Evolutionary conservation across 352 stramenopile species (phyloP), one percentile per base, ranked within the genome.

Genomic region (Pythium periplocum): DNA sequence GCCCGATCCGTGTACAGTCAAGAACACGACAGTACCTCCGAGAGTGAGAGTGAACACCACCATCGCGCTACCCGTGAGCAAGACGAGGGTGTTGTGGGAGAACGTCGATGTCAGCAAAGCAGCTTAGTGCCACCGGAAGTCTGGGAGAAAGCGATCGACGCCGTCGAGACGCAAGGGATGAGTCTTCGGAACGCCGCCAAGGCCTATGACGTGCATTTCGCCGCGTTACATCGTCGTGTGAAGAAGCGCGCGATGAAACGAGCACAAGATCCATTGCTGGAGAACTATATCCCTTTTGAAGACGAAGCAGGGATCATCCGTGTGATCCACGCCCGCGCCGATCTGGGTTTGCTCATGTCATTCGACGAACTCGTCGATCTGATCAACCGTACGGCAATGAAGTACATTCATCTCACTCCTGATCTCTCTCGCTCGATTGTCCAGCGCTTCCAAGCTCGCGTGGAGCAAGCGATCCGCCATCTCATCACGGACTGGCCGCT

Each of bases 331-430:
- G 73, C 82, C 4, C 77, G 77, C 6, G 78, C 78, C 7, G 75
- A 87, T n/a, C 66, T 90, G 31, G 78, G 82, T 9, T 64, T 92
- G 7, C 52, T 87, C 33, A 80, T 90, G 73, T 81, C 60, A 6
- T 87, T 83, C 45, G 78, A 78, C 0, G 78, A 92, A 34, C 55
- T 90, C 44, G 71, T 76, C 32, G 71, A 88, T n/a, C 50, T 92
- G 26, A 57, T 88, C 6, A 65, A 83, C 26, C 76, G 75, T 6
- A 73, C 74, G 4, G 68, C 78, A n/a, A 55, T 79, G 37, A 87
- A 88, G 53, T 74, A 89, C 58, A 64, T 62, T 11, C 65, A 64
- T 2, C 35, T 89, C 36, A 64, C 71, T 1, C 56, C 68, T 34
- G 70, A 84, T 5, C 37, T 73, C 4, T 73, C 66, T 31, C 57